Conservation (phyloP, 1,284 basidiomycete species). For the Coniferiporia sulphurascens region DNA sequence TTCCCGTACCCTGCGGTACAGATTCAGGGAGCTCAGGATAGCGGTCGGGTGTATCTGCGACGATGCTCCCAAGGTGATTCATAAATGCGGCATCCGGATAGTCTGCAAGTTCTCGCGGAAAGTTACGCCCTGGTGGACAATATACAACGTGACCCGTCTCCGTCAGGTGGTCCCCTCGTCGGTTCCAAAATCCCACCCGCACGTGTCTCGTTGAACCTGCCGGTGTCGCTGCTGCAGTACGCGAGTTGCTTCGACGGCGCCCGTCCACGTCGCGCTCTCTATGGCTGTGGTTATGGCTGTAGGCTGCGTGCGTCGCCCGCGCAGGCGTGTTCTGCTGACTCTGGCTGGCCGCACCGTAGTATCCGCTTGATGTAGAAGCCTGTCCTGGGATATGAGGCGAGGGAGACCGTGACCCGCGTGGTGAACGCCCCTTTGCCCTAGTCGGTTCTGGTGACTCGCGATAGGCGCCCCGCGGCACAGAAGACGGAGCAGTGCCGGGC, state of each 20-base stretch:
- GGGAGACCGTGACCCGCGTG: slow-evolving; percentile 10
- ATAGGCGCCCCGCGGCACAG: not conserved
- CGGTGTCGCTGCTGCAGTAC: slow-evolving; percentile 2
- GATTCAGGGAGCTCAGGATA: slow-evolving; percentile 13
- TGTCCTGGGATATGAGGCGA: slow-evolving; percentile 4
- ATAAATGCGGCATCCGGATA: slow-evolving; percentile 39
- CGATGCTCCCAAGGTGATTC: slow-evolving; percentile 12
- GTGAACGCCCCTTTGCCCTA: slow-evolving; percentile 8
- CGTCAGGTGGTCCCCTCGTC: slow-evolving; percentile 62
- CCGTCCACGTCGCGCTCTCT: slow-evolving; percentile 1
- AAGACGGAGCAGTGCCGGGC: not conserved
- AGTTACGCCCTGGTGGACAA: slow-evolving; percentile 45
- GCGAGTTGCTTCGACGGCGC: slow-evolving; percentile 7
- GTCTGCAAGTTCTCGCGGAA: slow-evolving; percentile 51
- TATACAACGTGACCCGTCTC: slow-evolving; percentile 51
- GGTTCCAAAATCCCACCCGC: slow-evolving; percentile 62
- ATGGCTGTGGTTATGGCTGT: not conserved
- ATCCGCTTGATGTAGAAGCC: slow-evolving; percentile 1
- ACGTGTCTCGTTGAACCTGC: slow-evolving; percentile 22
- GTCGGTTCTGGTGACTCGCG: not conserved
- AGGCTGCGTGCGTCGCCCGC: not conserved
- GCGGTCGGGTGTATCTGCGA: slow-evolving; percentile 4
- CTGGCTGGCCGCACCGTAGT: not conserved
- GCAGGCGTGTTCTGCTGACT: not conserved
- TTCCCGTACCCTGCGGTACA: slow-evolving; percentile 6